A percentile compares a stretch with the other conserved stretches of the same genome.
Conservation (phyloP, 2,329 filamentous ascomycete species). For the Neofusicoccum parvum region DNA sequence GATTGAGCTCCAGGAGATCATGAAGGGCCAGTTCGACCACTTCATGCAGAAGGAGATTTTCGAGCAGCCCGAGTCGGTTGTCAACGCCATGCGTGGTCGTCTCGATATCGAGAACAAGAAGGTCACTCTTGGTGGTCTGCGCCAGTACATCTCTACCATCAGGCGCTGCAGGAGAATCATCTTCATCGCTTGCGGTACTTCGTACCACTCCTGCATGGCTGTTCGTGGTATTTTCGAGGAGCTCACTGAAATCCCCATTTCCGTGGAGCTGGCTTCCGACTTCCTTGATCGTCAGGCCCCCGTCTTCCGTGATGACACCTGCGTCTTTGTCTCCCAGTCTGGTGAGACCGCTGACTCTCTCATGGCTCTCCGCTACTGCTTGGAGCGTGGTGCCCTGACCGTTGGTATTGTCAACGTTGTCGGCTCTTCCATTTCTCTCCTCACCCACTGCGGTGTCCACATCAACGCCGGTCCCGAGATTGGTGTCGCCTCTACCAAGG, state of each 20-base stretch:
- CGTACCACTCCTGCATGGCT: constrained; percentile 99
- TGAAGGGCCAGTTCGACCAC: constrained; percentile 99
- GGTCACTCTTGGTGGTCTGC: constrained; percentile 91
- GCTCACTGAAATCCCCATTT: constrained; percentile 94
- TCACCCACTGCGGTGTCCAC: constrained; percentile 99
- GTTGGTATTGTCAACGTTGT: constrained; percentile 99
- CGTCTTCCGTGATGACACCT: constrained; percentile 99
- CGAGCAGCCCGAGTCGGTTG: constrained; percentile 97
- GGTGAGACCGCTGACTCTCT: constrained; percentile 98
- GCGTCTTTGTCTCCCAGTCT: constrained; percentile 97
- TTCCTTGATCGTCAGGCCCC: constrained; percentile 96
- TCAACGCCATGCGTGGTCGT: constrained; percentile 99
- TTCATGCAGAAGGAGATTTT: constrained; percentile 99
- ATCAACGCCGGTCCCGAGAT: constrained; percentile 99
- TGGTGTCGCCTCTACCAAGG: constrained; percentile 98
- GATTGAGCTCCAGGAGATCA: constrained; percentile 99
- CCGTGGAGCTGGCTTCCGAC: constrained; percentile 95
- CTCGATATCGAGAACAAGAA: constrained; percentile 91
- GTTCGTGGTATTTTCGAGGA: constrained; percentile 98
- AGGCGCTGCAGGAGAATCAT: constrained; percentile 96
- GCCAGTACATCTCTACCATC: constrained; percentile 95
- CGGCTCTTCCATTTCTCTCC: constrained; percentile 95
- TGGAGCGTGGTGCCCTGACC: constrained; percentile 94
- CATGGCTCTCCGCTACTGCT: constrained; percentile 94
- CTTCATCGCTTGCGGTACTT: constrained; percentile 98